These are phyloP conservation scores for Bacidia rubella DNA, from an alignment of 495 filamentous ascomycete species.

Conservation along the genomic window DNA sequence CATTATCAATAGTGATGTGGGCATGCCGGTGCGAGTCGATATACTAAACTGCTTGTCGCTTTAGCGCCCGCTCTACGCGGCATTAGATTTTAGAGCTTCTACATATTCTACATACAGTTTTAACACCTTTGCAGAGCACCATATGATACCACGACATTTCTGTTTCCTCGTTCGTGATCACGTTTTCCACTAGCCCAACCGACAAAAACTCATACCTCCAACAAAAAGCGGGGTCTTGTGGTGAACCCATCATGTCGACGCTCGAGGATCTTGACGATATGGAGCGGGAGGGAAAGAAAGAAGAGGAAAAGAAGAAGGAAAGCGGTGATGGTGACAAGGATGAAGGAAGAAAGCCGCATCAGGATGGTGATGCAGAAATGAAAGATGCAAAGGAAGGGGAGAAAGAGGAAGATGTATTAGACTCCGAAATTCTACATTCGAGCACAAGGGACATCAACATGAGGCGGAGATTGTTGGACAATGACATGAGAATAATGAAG, in stretches of 20 bases:
- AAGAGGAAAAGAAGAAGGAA: slow-evolving; percentile 63
- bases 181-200: too few species aligned
- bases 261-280: slow-evolving; percentile 73
- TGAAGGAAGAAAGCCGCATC: slow-evolving; percentile 42
- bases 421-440: slow-evolving; percentile 78
- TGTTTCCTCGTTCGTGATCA: too few species aligned
- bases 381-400: slow-evolving; percentile 56
- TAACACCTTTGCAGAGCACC: too few species aligned
- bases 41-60: too few species aligned
- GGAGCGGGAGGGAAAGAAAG: slow-evolving; percentile 50
- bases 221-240: too few species aligned
- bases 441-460: slow-evolving; percentile 90
- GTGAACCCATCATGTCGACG: slow-evolving; percentile 74
- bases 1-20: too few species aligned
- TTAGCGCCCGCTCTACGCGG: too few species aligned
- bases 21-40: too few species aligned
- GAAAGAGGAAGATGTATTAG: slow-evolving; percentile 66
- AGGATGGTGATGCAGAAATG: slow-evolving; percentile 78
- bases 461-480: slow-evolving; percentile 75
- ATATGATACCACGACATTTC: too few species aligned
- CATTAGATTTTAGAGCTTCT: too few species aligned
- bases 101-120: too few species aligned
- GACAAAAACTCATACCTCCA: too few species aligned
- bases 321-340: slow-evolving; percentile 35
- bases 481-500: slow-evolving; percentile 96